phyloP scores from a whole-genome alignment of 139 green algal genomes.

The Marvania coccoides region DNA sequence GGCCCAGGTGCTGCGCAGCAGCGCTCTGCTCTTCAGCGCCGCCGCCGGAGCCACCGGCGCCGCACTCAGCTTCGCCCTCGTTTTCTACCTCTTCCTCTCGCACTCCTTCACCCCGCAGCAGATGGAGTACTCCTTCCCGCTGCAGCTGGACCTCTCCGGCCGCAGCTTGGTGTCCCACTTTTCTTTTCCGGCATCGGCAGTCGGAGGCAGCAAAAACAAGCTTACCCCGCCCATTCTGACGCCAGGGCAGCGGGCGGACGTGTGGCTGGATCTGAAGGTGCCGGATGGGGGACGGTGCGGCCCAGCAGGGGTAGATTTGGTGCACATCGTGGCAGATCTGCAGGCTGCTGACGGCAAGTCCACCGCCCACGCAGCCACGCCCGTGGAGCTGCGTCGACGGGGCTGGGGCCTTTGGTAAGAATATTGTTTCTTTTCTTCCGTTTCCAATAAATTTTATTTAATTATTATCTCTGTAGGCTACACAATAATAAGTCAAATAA shows the following conservation, averaged over 20 bases:
- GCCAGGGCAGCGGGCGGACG: constrained; percentile 22
- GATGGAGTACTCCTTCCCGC: constrained; percentile 4
- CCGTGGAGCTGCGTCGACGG: constrained; percentile 14
- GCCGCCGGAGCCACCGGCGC: neutral
- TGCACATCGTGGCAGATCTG: constrained; percentile 27
- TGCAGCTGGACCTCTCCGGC: constrained; percentile 13
- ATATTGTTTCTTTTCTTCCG: neutral
- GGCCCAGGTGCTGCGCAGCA: no score
- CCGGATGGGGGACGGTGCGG: neutral
- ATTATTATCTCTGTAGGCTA: neutral
- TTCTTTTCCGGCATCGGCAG: neutral
- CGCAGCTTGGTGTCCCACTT: constrained; percentile 1
- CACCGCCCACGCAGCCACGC: constrained; percentile 6
- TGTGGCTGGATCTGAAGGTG: constrained; percentile 38
- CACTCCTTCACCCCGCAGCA: constrained; percentile 1
- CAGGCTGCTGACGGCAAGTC: constrained; percentile 12
- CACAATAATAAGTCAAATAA: neutral
- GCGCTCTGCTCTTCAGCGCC: neutral
- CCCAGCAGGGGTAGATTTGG: neutral
- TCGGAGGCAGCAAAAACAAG: neutral
- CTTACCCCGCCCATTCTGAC: neutral
- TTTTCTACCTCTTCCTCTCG: constrained; percentile 15
- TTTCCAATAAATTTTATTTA: neutral
- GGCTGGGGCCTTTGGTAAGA: neutral
- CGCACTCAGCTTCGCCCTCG: neutral